Evolutionary conservation across 2,329 filamentous ascomycete species (phyloP).

Genomic region (Dryadomyces quercus-mongolicae): DNA sequence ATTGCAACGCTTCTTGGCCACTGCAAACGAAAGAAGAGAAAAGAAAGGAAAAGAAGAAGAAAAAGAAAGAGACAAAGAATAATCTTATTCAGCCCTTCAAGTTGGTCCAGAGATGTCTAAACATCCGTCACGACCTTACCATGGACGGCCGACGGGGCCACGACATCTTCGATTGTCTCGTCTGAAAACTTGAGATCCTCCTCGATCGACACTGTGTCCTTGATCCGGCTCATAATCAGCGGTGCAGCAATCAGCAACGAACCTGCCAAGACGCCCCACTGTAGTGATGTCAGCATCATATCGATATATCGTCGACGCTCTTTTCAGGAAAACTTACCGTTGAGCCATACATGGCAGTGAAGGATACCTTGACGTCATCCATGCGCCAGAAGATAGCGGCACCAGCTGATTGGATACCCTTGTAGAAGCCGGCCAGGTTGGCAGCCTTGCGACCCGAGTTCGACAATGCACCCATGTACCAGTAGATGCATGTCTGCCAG

Average conservation of each 20-base stretch:
- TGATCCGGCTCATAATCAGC: slow-evolving; percentile 66
- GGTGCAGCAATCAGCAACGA: slow-evolving; percentile 67
- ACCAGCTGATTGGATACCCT: slow-evolving; percentile 69
- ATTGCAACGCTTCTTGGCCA: neutral
- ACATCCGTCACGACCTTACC: slow-evolving; percentile 4
- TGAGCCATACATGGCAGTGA: slow-evolving; percentile 57
- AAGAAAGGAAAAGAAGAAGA: neutral
- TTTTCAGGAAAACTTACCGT: slow-evolving; percentile 28
- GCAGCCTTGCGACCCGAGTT: slow-evolving; percentile 88
- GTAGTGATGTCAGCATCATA: slow-evolving; percentile 16
- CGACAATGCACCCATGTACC: slow-evolving; percentile 88
- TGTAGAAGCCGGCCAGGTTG: slow-evolving; percentile 57
- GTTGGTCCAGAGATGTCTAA: neutral
- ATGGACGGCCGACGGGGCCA: slow-evolving; percentile 15
- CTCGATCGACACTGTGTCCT: slow-evolving; percentile 69
- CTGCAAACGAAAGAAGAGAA: neutral
- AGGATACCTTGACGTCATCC: slow-evolving; percentile 50
- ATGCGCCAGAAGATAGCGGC: slow-evolving; percentile 64
- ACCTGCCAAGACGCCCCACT: slow-evolving; percentile 66
- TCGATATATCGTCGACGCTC: neutral
- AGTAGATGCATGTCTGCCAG: slow-evolving; percentile 87
- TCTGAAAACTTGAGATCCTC: slow-evolving; percentile 78
- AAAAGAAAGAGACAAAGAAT: neutral
- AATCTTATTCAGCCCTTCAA: no score
- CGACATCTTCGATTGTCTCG: slow-evolving; percentile 65